These are phyloP conservation scores for Alloascoidea africana DNA, from an alignment of 805 yeast genomes.

Conservation along the genomic window DNA sequence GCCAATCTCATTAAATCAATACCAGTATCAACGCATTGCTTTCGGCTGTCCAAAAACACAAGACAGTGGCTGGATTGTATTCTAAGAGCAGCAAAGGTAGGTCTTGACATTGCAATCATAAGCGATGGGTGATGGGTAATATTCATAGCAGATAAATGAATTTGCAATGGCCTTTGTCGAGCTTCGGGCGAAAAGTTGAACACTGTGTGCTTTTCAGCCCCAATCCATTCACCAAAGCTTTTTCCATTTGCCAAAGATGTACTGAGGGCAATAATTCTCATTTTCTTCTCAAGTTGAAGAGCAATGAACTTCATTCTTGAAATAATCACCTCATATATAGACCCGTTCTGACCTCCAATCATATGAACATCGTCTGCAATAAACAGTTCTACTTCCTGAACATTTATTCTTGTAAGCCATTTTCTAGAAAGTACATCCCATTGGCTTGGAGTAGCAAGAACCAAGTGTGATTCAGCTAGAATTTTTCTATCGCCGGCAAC, in stretches of 20 bases:
- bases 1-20: conserved; percentile 25
- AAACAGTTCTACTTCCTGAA: conserved; percentile 52
- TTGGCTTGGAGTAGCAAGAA: conserved; percentile 67
- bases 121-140: conserved; percentile 37
- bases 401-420: conserved; percentile 64
- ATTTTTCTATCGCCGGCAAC: conserved; percentile 34
- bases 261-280: conserved; percentile 57
- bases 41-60: conserved; percentile 44
- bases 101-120: conserved; percentile 32
- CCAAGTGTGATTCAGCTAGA: conserved; percentile 45
- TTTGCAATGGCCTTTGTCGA: conserved; percentile 38
- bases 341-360: conserved; percentile 46
- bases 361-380: conserved; percentile 63
- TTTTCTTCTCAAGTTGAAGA: conserved; percentile 39
- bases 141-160: conserved; percentile 31
- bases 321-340: conserved; percentile 52
- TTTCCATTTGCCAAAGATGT: conserved; percentile 58
- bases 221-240: conserved; percentile 82
- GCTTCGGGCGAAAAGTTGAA: conserved; percentile 60
- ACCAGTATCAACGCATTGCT: conserved; percentile 37
- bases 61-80: conserved; percentile 16
- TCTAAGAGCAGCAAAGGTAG: conserved; percentile 21
- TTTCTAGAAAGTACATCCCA: conserved; percentile 61
- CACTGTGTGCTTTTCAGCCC: conserved; percentile 39
- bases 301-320: conserved; percentile 61